phyloP scores from a whole-genome alignment of 495 filamentous ascomycete genomes.

The Neurospora sp. region DNA sequence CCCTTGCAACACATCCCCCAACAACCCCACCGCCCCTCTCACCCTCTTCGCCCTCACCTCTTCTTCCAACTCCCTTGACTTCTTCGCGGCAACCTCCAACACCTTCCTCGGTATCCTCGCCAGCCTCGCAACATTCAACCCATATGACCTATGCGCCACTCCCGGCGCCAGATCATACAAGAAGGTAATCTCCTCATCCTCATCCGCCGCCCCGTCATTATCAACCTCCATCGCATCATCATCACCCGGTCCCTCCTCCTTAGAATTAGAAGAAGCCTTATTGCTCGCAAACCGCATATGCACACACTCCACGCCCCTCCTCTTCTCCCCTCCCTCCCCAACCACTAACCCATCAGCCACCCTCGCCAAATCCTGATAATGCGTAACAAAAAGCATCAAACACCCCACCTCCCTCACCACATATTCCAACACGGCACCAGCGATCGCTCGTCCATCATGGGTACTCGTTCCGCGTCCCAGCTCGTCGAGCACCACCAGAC shows the following conservation, averaged over 20 bases:
- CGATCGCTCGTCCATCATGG: slow-evolving; percentile 93
- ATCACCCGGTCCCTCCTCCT: neutral
- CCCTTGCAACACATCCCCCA: slow-evolving; percentile 31
- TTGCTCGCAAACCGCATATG: slow-evolving; percentile 65
- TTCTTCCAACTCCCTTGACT: slow-evolving; percentile 73
- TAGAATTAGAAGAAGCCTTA: neutral
- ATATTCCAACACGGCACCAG: slow-evolving; percentile 78
- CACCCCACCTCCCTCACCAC: slow-evolving; percentile 65
- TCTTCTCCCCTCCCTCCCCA: neutral
- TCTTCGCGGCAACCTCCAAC: slow-evolving; percentile 64
- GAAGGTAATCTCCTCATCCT: slow-evolving; percentile 60
- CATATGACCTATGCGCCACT: slow-evolving; percentile 86
- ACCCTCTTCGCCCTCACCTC: slow-evolving; percentile 51
- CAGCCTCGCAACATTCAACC: slow-evolving; percentile 82
- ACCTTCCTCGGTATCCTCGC: slow-evolving; percentile 71
- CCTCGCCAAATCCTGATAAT: slow-evolving; percentile 78
- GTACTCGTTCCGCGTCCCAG: slow-evolving; percentile 86
- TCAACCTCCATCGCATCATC: slow-evolving; percentile 13
- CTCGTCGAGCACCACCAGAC: slow-evolving; percentile 89
- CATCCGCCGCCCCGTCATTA: too few species aligned
- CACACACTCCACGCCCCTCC: slow-evolving; percentile 53
- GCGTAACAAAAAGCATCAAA: slow-evolving; percentile 88
- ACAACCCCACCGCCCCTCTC: slow-evolving; percentile 35
- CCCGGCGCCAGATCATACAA: slow-evolving; percentile 78
- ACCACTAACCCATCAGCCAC: slow-evolving; percentile 42